Base-by-base conservation (phyloP, 2,329 filamentous ascomycete genomes). In the Pseudonectria foliicola region DNA sequence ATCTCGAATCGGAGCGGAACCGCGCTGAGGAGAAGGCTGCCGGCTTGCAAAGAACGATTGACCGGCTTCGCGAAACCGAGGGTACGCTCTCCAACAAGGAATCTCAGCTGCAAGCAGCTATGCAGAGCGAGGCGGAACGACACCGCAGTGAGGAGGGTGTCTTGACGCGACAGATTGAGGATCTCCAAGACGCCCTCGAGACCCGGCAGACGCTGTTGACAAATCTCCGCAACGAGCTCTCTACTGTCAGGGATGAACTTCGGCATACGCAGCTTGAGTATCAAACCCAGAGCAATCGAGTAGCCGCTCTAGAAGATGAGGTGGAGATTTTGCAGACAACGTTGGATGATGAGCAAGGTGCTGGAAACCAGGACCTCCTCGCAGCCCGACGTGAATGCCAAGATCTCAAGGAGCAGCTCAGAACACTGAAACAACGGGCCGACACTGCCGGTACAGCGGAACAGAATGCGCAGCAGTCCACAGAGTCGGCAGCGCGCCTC, bases 151-250 rank as follows among this genome's bases (percentile, higher is more conserved):
- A 90, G 49, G 82, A 90, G 53, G 74, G 74, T 10, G 63, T 80
- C 7, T 65, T 94, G 33, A 75, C 68, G 42, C 71, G 75, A n/a
- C 85, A 92, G 55, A 77, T 94, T 33, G 75, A 82, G 30, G 80
- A 82, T 33, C 67, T 92, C 8, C 80, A 83, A 50, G 72, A 77
- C 31, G 84, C 87, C 38, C 68, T 92, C 10, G 72, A 82, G 37
- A 67, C 74, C 18, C 77, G 82, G 43, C 76, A 83, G 50, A 64
- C 71, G n/a, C 67, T 76, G 28, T 59, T 86, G 6, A 82, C 82
- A 13, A 73, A 75, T 32, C 66, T 83, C 16, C 75, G 80, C 34
- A 71, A 69, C 34, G 82, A 89, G 49, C 62, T 88, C 4, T 75
- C 80, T 3, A 62, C 67, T 7, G 71, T 80, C 7, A 76, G 75